Evolutionary conservation across 768 basidiomycete species (phyloP), one percentile per base, ranked within the genome.

Genomic region (Galerina sulciceps): DNA sequence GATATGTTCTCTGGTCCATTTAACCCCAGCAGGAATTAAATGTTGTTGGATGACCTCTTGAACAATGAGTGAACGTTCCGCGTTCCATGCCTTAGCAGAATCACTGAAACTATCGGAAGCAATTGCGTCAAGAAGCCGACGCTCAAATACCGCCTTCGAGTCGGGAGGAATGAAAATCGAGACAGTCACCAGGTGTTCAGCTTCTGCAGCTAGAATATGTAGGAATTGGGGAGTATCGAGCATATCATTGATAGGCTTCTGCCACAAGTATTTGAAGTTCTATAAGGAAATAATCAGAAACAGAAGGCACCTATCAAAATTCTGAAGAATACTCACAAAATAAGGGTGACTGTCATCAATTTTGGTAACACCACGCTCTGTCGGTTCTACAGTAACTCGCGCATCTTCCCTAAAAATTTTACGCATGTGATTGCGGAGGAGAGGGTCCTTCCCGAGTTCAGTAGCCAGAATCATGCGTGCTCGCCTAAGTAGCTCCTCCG

Each of bases 251-350:
- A 94, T 81, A 22, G 85, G 86, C 68, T 97, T 99, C 59, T 89
- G 81, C 23, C 81, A 77, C 26, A 98, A 82, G 75, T 98, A 99
- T 80, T 99, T 99, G 84, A 99, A 99, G 66, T 86, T 88, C 96
- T 99, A 66, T 35, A 55, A 53, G 47, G 14, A 60, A 23, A 57
- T 35, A 6, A 43, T 55, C 11, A 61, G 58, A 48, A 22, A 60
- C 44, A 43, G 40, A 38, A 22, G 23, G 36, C 42, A 41, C 26
- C 34, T 41, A 46, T 1, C 26, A 5, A 11, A 52, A 47, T 22
- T 38, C 46, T 11, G 26, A 11, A 55, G 17, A 26, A 43, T 26
- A 79, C 90, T 56, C 70, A 91, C 90, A 61, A 81, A 91, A 70
- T 87, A 90, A 3, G 81, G 81, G 72, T 90, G 85, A 55, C 85